Evolutionary conservation across 2,329 filamentous ascomycete species (phyloP).

Genomic region (Chaetoscypha palmicola): DNA sequence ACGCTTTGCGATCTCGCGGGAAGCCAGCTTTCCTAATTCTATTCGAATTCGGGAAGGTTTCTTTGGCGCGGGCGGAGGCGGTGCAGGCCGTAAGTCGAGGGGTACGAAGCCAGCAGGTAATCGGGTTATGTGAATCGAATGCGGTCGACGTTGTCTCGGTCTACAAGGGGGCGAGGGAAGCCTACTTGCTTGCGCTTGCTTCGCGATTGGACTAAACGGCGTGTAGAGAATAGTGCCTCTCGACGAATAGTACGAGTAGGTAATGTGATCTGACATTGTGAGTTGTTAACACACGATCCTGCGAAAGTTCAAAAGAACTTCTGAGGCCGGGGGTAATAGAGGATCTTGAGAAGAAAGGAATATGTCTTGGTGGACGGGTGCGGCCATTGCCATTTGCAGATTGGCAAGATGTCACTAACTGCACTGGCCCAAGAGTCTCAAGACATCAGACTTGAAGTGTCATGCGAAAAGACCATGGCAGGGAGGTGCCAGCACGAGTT

Average conservation of each 20-base stretch:
- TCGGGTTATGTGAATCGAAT: constrained; percentile 49
- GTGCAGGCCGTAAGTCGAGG: constrained; percentile 28
- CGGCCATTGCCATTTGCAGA: constrained; percentile 6
- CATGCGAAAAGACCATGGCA: constrained; percentile 6
- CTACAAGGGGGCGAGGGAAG: constrained; percentile 39
- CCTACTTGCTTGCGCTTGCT: constrained; percentile 13
- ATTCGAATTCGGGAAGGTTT: constrained; percentile 33
- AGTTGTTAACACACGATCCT: constrained; percentile 15
- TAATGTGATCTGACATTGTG: constrained; percentile 26
- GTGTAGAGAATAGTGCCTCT: constrained; percentile 27
- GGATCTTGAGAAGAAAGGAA: neutral
- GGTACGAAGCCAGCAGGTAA: constrained; percentile 39
- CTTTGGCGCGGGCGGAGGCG: constrained; percentile 27
- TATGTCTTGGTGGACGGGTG: neutral
- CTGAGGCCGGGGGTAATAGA: neutral
- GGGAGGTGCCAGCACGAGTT: constrained; percentile 6
- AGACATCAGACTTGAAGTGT: constrained; percentile 8
- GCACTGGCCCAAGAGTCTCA: neutral
- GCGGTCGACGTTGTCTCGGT: constrained; percentile 44
- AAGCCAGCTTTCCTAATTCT: constrained; percentile 38
- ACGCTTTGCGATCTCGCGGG: constrained; percentile 33
- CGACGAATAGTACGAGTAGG: constrained; percentile 21
- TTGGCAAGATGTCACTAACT: neutral
- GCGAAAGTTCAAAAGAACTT: constrained; percentile 12
- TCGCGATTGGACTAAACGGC: constrained; percentile 14